phyloP scores from a whole-genome alignment of 768 basidiomycete species.

The Candolleomyces efflorescens region DNA sequence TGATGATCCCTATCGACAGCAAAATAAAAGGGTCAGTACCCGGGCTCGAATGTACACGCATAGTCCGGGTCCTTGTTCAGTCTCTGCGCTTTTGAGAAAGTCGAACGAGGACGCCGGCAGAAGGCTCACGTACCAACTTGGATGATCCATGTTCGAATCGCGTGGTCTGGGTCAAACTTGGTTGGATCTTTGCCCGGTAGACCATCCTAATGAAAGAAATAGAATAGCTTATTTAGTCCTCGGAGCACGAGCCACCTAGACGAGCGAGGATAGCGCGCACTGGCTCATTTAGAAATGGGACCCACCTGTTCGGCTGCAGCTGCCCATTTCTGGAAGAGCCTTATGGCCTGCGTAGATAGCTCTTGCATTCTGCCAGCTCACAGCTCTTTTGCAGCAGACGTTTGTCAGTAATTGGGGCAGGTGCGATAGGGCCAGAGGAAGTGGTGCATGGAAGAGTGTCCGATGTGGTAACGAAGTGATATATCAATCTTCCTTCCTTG shows the following conservation, averaged over 20 bases:
- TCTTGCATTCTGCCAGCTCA: no score
- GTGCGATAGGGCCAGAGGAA: no score
- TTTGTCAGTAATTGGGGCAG: no score
- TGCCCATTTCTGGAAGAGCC: no score
- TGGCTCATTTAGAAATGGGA: no score
- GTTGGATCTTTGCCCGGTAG: conserved; percentile 74
- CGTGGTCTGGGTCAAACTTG: conserved; percentile 58
- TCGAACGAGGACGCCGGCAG: conserved; percentile 1
- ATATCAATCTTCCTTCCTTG: not conserved
- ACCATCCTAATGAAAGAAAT: conserved; percentile 51
- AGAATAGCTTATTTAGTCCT: not conserved
- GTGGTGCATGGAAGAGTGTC: not conserved
- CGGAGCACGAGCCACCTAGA: not conserved
- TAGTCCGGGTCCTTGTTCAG: not conserved
- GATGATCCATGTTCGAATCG: conserved; percentile 72
- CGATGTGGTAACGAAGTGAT: not conserved
- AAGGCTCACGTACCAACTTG: conserved; percentile 57
- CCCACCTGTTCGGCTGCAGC: no score
- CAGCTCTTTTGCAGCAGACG: no score
- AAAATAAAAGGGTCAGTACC: not conserved
- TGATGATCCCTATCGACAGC: conserved; percentile 62
- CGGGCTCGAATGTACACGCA: not conserved
- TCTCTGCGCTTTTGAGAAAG: conserved; percentile 3
- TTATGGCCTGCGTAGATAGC: no score
- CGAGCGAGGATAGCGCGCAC: no score